Evolutionary conservation across 768 basidiomycete species (phyloP).

Genomic region (Tylopilus balloui): DNA sequence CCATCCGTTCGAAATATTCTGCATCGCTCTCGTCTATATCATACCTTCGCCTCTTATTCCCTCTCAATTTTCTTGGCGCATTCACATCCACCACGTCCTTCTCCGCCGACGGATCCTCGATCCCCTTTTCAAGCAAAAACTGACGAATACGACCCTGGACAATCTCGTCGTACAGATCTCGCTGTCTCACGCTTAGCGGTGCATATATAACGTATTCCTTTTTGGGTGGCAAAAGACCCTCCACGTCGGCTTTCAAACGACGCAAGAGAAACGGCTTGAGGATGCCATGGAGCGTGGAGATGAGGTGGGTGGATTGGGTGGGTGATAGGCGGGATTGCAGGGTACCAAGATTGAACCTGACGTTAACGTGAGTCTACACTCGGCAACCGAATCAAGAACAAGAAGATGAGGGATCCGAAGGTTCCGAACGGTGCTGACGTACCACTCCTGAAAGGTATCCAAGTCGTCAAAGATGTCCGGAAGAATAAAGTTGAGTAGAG

Average conservation of each 20-base stretch:
- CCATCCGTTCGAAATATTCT: conserved; percentile 62
- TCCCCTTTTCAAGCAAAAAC: conserved; percentile 46
- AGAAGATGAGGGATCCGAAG: neutral
- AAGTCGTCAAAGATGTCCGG: conserved; percentile 91
- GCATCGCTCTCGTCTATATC: conserved; percentile 54
- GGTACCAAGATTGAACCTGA: conserved; percentile 69
- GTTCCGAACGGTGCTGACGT: conserved; percentile 13
- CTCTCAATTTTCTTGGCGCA: conserved; percentile 33
- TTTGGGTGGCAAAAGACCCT: conserved; percentile 75
- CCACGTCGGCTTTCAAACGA: conserved; percentile 87
- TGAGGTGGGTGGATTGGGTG: conserved; percentile 59
- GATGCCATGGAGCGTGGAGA: conserved; percentile 80
- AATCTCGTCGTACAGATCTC: conserved; percentile 80
- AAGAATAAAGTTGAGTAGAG: conserved; percentile 90
- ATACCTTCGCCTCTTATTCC: conserved; percentile 43
- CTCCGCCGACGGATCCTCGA: conserved; percentile 18
- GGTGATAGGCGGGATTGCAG: conserved; percentile 53
- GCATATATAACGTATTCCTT: conserved; percentile 95
- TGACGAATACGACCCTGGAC: conserved; percentile 66
- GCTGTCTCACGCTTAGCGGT: conserved; percentile 76
- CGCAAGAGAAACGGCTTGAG: conserved; percentile 94
- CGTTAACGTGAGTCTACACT: conserved; percentile 3
- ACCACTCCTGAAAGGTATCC: conserved; percentile 89
- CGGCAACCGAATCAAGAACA: conserved; percentile 1
- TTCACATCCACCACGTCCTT: conserved; percentile 29